Base-by-base conservation (phyloP, 192 early-diverging fungal species). In the Podila horticola region DNA sequence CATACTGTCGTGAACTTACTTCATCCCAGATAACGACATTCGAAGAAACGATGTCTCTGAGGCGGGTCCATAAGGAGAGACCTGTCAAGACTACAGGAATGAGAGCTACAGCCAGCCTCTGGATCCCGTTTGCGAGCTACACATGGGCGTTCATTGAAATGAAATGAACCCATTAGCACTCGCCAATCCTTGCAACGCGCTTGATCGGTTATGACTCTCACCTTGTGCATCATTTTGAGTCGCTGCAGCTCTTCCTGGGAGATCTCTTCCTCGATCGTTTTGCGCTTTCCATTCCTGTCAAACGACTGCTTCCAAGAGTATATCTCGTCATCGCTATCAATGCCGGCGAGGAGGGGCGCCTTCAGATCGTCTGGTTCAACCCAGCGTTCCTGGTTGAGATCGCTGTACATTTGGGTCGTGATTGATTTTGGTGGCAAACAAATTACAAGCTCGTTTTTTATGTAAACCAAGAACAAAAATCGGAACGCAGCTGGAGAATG, bases 21-120 rank as follows among this genome's bases (percentile, higher is more conserved):
- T 90, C 88, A 69, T 90, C 87, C 83, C 84, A 90, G 31, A 86
- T 64, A 5, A 87, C 86, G 36, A 45, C 28, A 28, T 50, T 71
- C 10, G 58, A 31, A 1, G 38, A 50, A 7, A 50, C 28, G 48
- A 71, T 71, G 20, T 71, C 69, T 29, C 69, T 34, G 17, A 61
- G 60, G 11, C 69, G 69, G 3, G 69, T 71, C 69, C 69, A 71
- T 17, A 58, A n/a, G 4, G 69, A 48, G 58, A 71, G 30, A 15
- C 59, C 58, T 17, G 60, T 71, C 9, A 71, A 12, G 22, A 71
- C 30, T 13, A 36, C 17, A 5, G 69, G 59, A 7, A 71, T 31
- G 28, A 34, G 22, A 4, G 45, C 26, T 3, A 58, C 59, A 29
- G 30, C 33, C 17, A 13, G 52, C 24, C 24, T 55, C 24, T 55